Base-by-base conservation (phyloP, 176 grass and related monocot species). In the Oryza glumipatula region DNA sequence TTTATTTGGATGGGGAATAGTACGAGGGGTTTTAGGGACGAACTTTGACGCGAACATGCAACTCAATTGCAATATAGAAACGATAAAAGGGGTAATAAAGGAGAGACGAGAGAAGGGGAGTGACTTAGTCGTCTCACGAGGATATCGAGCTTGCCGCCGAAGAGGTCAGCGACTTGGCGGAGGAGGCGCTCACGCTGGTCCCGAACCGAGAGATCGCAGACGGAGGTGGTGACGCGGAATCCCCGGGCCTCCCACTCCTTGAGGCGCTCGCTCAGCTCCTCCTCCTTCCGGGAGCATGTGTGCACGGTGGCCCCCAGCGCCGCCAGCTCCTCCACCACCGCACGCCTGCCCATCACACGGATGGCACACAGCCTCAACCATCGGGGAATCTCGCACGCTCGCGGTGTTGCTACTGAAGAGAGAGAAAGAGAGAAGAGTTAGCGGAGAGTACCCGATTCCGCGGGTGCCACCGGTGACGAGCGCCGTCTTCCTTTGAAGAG, bases 381-480 rank as follows among this genome's bases (percentile, higher is more conserved):
- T 81, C 2, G 0, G 12, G n/a, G 19, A 48, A 67, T 33, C 17
- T 22, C 8, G 19, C 30, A 32, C 16, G 14, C 32, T 6, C 6
- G 17, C 1, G 12, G 68, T 23, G 26, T 12, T 61, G 43, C 22
- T 2, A 3, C 17, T 47, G 69, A 2, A 33, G 21, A 46, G 38
- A 6, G 39, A 6, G 39, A 41, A 0, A 41, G 39, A 41, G 35
- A 16, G n/a, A 3, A 0, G 19, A 5, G 66, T 6, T 11, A 15
- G 63, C 9, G 65, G 54, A 7, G 24, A 60, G 12, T 66, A 95
- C 93, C 93, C 93, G 73, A 95, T 95, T 49, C 93, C 93, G 66
- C 93, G 91, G 71, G 90, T 95, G 71, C 93, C 93, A 61, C 93
- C 93, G 15, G 93, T 92, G 76, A 95, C 88, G 67, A 95, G 80